Conservation (phyloP, 805 yeast genomes). For the Saccharomycopsis oosterbeekiorum region DNA sequence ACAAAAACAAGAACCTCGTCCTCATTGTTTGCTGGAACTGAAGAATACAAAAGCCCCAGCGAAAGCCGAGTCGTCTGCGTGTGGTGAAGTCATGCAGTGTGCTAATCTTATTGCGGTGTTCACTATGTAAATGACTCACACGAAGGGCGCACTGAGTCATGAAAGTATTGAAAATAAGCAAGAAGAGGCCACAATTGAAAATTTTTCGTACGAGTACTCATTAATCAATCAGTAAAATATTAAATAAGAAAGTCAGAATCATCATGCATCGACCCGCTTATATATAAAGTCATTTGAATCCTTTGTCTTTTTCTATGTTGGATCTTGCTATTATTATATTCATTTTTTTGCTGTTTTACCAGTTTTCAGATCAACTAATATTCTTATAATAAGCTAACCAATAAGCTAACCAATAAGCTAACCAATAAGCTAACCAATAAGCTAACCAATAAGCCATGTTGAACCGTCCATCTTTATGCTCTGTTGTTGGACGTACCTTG, state of each 20-base stretch:
- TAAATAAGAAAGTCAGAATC: not conserved
- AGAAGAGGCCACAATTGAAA: not conserved
- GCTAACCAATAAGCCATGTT: not conserved
- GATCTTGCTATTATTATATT: not conserved
- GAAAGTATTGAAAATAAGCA: too few species aligned
- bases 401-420: not conserved
- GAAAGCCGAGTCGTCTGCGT: not conserved
- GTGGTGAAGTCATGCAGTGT: conserved; percentile 1
- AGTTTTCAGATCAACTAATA: too few species aligned
- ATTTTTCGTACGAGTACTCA: not conserved
- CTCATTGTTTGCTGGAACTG: too few species aligned
- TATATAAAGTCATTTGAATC: not conserved
- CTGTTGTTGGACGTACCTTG: not conserved
- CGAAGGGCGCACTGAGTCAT: too few species aligned
- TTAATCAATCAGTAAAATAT: not conserved
- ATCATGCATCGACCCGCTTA: not conserved
- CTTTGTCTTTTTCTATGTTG: too few species aligned
- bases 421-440: not conserved
- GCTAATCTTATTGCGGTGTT: not conserved
- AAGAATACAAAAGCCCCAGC: not conserved
- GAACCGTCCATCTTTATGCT: not conserved
- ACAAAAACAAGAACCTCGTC: too few species aligned
- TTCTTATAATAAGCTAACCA: too few species aligned
- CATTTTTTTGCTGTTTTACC: not conserved
- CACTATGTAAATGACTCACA: not conserved